Evolutionary conservation across 768 basidiomycete genomes (phyloP), one percentile per base, ranked within the genome.

Genomic region (Pleurotus salmoneostramineus): DNA sequence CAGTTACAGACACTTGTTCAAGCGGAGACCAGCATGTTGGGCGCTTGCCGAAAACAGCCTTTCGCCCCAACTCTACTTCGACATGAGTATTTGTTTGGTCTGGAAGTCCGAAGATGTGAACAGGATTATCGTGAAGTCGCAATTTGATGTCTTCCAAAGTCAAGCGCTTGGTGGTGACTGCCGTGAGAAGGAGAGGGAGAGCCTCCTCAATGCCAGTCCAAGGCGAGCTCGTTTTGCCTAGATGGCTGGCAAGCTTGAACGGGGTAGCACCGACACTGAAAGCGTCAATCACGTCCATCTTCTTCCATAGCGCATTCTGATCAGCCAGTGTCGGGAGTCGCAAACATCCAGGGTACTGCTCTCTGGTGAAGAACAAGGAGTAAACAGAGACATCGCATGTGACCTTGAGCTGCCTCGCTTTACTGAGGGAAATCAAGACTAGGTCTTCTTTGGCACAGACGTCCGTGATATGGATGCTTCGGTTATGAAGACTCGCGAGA

Each of bases 341-440:
- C 2, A 76, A 74, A 15, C 85, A 78, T 1, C 72, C 74, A 1
- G 88, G 87, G 76, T 84, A 95, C 59, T 91, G 80, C 56, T 88
- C 89, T 46, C 75, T 78, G 2, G 82, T 83, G 76, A 93, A 95
- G 83, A 97, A 98, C 55, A 99, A 75, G 14, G 92, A 83, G 71
- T 90, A 98, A 50, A 98, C 81, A 11, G 95, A 87, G 34, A 97
- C 93, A 64, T 99, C 97, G 71, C 96, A 98, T 3, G 96, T 98
- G 50, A 98, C 96, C 65, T 92, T 90, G 64, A 98, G 83, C 10
- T 90, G 79, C 76, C 94, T 95, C 43, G 88, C 88, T 76, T 99
- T 99, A 81, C 93, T 95, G 40, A 99, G 79, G 2, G 90, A 87
- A 68, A 99, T 98, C 58, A 99, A 75, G 33, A 89, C 77, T 49